Percentiles rank a stretch among this genome's conserved stretches.
Conservation (phyloP, 2,329 filamentous ascomycete species). For the Colletotrichum sp. region DNA sequence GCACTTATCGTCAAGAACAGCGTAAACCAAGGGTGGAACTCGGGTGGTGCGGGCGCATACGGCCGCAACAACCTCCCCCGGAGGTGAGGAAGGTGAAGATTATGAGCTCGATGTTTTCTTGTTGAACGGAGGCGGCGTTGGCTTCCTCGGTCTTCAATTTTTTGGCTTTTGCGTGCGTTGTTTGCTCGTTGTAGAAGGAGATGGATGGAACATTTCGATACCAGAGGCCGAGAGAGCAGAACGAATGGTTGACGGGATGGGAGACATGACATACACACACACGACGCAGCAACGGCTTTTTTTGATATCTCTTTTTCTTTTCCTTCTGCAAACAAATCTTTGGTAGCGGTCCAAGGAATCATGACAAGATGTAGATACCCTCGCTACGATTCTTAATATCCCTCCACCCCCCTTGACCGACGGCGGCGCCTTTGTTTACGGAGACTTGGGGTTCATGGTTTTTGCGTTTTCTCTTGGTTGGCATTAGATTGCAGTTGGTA, state of each 20-base stretch:
- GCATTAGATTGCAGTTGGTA: not conserved
- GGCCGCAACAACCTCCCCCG: conserved; percentile 52
- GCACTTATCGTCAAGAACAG: conserved; percentile 96
- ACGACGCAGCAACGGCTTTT: not conserved
- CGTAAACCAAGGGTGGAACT: conserved; percentile 64
- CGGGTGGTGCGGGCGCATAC: conserved; percentile 47
- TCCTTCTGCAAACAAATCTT: not conserved
- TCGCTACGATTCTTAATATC: not conserved
- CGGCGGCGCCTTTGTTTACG: not conserved
- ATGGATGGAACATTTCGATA: conserved; percentile 4
- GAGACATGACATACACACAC: not conserved
- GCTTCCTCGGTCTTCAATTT: not conserved
- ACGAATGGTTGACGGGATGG: not conserved
- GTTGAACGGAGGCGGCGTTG: not conserved
- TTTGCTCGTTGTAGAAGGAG: not conserved
- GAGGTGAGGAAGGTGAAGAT: conserved; percentile 38
- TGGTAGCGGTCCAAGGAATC: not conserved
- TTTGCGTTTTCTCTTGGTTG: not conserved
- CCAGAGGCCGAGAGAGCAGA: conserved; percentile 1
- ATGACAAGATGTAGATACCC: conserved; percentile 10
- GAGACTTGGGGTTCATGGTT: not conserved
- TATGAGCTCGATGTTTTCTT: not conserved
- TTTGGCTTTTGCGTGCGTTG: not conserved
- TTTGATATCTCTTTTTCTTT: not conserved
- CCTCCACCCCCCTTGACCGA: not conserved